Evolutionary conservation across 495 filamentous ascomycete genomes (phyloP), one percentile per base, ranked within the genome.

Genomic region (Amniculicola lignicola): DNA sequence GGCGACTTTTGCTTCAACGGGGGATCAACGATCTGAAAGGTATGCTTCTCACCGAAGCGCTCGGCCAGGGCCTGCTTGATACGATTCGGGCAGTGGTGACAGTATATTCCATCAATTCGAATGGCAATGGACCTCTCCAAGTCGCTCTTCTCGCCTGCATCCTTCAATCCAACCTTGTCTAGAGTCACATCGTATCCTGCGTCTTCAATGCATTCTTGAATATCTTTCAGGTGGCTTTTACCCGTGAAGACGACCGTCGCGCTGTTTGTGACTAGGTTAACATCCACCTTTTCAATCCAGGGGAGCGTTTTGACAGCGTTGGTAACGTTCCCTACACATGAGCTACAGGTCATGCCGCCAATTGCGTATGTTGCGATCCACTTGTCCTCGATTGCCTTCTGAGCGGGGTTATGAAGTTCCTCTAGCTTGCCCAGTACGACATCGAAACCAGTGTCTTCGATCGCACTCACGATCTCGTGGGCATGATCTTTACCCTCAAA

Each of bases 71-170:
- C 74, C 1, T 62, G 71, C 1, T 75, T 57, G 14, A 95, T 75
- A 25, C 81, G 78, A 7, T 72, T 69, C 1, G 91, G 86, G 62
- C 93, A 96, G 66, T 91, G 86, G 31, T 82, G 77, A 71, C 92
- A 96, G 70, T 86, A 92, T 79, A 96, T 90, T 35, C 93, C 92
- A 35, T 88, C 79, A 35, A 97, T 77, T 27, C 60, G 75, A 56
- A 95, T 83, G 42, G 70, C 70, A 11, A 91, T 75, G 3, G 80
- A 81, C 51, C 90, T 75, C 19, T 77, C 67, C 14, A 67, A 31
- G 21, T 23, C 27, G 31, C 71, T 64, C 0, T 55, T 41, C 22
- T 47, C 33, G 11, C 37, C 46, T 2, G 37, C 19, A 2, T 49
- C 56, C 6, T 62, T 42, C 4, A 67, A 37, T 33, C 42, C 54